These are phyloP conservation scores for Draba incana DNA, from an alignment of 345 rosid genomes.

Conservation along the genomic window DNA sequence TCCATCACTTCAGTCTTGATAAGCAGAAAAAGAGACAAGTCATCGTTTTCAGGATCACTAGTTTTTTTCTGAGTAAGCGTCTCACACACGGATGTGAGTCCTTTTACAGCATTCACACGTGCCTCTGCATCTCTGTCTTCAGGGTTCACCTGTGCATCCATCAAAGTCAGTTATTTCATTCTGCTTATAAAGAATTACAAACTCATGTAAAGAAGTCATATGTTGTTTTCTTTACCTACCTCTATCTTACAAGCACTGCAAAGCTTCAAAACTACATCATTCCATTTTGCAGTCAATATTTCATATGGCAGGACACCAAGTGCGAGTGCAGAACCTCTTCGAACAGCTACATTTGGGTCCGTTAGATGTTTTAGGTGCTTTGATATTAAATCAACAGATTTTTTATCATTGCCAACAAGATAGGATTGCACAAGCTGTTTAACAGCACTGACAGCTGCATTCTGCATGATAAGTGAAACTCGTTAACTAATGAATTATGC, in stretches of 20 bases:
- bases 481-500: conserved; percentile 20
- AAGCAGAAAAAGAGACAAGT: conserved; percentile 54
- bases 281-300: conserved; percentile 64
- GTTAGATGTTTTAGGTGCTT: conserved; percentile 67
- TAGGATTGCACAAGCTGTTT: conserved; percentile 66
- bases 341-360: conserved; percentile 82
- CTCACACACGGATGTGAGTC: conserved; percentile 81
- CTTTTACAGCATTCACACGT: conserved; percentile 88
- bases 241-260: conserved; percentile 74
- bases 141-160: conserved; percentile 63
- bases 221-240: conserved; percentile 64
- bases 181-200: conserved; percentile 3
- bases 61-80: conserved; percentile 57
- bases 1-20: conserved; percentile 84
- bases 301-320: conserved; percentile 80
- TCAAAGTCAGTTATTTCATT: conserved; percentile 29
- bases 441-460: conserved; percentile 79
- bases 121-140: conserved; percentile 98
- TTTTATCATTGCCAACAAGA: conserved; percentile 45
- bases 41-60: conserved; percentile 47
- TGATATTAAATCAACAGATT: conserved; percentile 49
- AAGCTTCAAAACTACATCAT: conserved; percentile 71
- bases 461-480: conserved; percentile 49
- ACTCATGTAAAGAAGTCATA: conserved; percentile 14
- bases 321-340: conserved; percentile 92